These are phyloP conservation scores for Geotrichum phurueaensis DNA, from an alignment of 1,139 yeast species.

Conservation along the genomic window DNA sequence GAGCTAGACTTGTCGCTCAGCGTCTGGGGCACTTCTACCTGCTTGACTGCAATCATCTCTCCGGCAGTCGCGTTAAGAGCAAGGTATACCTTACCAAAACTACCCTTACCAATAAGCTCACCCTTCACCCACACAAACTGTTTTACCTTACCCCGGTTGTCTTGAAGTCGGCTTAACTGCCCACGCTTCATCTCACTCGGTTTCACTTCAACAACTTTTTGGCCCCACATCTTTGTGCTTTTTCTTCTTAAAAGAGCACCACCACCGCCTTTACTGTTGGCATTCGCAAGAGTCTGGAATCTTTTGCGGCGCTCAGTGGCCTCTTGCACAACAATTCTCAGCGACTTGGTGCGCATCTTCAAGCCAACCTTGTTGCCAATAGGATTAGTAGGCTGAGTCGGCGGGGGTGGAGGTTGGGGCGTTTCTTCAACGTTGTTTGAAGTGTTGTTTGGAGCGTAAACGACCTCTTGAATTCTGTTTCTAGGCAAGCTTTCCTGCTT, in stretches of 20 bases:
- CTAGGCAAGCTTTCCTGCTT: background rate
- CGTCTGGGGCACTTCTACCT: slow-evolving; percentile 64
- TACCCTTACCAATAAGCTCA: slow-evolving; percentile 92
- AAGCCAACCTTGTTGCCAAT: slow-evolving; percentile 7
- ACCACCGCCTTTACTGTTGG: slow-evolving; percentile 22
- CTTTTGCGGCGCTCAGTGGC: slow-evolving; percentile 60
- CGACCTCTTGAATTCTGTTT: background rate
- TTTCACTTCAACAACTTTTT: slow-evolving; percentile 83
- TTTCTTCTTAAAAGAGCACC: slow-evolving; percentile 50
- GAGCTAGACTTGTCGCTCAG: slow-evolving; percentile 42
- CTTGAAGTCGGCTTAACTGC: slow-evolving; percentile 51
- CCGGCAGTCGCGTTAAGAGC: slow-evolving; percentile 95
- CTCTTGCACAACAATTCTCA: slow-evolving; percentile 87
- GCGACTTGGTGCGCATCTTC: slow-evolving; percentile 57
- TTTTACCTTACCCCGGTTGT: slow-evolving; percentile 60
- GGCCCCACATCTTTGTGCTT: slow-evolving; percentile 98
- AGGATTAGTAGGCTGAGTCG: background rate
- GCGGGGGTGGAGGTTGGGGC: background rate
- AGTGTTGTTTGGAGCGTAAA: background rate
- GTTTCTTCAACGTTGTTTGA: background rate
- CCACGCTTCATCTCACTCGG: slow-evolving; percentile 59
- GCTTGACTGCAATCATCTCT: slow-evolving; percentile 98
- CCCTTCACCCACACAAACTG: slow-evolving; percentile 98
- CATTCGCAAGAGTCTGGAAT: slow-evolving; percentile 31
- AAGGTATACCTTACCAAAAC: slow-evolving; percentile 91